Percentiles rank a stretch among this genome's conserved stretches.
These are phyloP conservation scores for Ehretia macrophylla DNA, from an alignment of 257 asterid species.

Conservation along the genomic window DNA sequence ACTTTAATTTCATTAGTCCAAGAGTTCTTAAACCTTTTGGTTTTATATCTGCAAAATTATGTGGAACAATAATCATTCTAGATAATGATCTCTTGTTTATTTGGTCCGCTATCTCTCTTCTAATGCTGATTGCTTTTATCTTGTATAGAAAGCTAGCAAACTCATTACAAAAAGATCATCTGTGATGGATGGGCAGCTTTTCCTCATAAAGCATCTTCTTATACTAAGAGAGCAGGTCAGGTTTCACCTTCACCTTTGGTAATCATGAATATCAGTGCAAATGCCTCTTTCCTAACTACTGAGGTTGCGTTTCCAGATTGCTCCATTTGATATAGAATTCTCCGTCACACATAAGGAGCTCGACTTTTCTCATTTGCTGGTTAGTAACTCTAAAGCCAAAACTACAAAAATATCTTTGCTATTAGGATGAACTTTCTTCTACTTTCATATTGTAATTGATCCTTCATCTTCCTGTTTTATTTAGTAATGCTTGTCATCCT, in stretches of 20 bases:
- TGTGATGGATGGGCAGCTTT: constrained; percentile 86
- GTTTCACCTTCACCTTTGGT: constrained; percentile 18
- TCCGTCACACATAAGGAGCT: constrained; percentile 98
- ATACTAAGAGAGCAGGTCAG: constrained; percentile 93
- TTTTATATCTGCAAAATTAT: not conserved
- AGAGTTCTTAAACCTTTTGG: constrained; percentile 12
- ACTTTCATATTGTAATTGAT: not conserved
- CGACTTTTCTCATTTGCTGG: constrained; percentile 99
- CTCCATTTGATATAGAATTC: constrained; percentile 96
- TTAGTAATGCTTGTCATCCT: not conserved
- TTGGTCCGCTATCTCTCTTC: not conserved
- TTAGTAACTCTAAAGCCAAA: constrained; percentile 26
- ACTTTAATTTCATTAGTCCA: constrained; percentile 1
- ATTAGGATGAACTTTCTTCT: not conserved
- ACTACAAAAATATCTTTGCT: constrained; percentile 8
- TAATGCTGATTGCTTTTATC: constrained; percentile 16
- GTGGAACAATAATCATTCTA: not conserved
- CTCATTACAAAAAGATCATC: constrained; percentile 67
- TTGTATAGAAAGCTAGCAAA: constrained; percentile 90
- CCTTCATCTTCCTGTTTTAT: constrained; percentile 1
- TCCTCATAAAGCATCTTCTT: constrained; percentile 91
- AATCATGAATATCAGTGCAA: not conserved
- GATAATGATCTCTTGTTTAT: not conserved
- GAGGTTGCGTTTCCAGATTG: constrained; percentile 62
- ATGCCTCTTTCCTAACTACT: constrained; percentile 22